Percentiles rank a stretch among this genome's conserved stretches.
phyloP scores from a whole-genome alignment of 441 rosid genomes.

The Pelargonium cotyledonis region DNA sequence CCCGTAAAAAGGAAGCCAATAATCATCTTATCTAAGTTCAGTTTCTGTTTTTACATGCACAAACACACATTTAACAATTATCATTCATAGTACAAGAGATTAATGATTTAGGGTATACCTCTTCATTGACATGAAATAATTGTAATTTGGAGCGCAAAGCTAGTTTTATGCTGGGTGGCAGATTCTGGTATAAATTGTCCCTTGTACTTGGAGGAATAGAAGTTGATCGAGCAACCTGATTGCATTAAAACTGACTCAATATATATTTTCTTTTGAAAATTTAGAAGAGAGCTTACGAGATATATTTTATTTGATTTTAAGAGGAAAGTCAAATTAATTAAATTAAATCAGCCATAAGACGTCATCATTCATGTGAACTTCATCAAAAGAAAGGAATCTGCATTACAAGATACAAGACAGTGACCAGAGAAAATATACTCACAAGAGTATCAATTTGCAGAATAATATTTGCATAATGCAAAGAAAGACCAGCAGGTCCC shows the following conservation, averaged over 20 bases:
- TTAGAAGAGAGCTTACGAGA: background rate
- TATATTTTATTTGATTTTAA: no score
- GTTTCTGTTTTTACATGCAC: background rate
- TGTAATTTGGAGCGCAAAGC: conserved; percentile 68
- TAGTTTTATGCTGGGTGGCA: conserved; percentile 85
- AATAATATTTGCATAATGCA: conserved; percentile 94
- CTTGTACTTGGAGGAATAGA: conserved; percentile 87
- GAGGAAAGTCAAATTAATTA: no score
- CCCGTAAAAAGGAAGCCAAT: background rate
- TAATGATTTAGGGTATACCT: conserved; percentile 39
- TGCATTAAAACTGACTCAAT: conserved; percentile 20
- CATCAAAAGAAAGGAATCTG: background rate
- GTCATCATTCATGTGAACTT: background rate
- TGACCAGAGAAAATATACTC: conserved; percentile 33
- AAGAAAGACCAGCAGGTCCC: conserved; percentile 93
- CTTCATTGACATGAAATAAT: conserved; percentile 65
- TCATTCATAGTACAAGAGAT: background rate
- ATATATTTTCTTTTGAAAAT: background rate
- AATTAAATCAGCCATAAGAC: background rate
- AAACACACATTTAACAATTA: background rate
- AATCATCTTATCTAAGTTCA: background rate
- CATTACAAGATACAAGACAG: conserved; percentile 13
- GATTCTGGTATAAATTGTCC: conserved; percentile 90
- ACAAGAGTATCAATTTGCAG: conserved; percentile 93
- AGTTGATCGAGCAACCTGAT: conserved; percentile 90